These are phyloP conservation scores for Filosporella fistucella DNA, from an alignment of 495 filamentous ascomycete genomes.

Conservation along the genomic window DNA sequence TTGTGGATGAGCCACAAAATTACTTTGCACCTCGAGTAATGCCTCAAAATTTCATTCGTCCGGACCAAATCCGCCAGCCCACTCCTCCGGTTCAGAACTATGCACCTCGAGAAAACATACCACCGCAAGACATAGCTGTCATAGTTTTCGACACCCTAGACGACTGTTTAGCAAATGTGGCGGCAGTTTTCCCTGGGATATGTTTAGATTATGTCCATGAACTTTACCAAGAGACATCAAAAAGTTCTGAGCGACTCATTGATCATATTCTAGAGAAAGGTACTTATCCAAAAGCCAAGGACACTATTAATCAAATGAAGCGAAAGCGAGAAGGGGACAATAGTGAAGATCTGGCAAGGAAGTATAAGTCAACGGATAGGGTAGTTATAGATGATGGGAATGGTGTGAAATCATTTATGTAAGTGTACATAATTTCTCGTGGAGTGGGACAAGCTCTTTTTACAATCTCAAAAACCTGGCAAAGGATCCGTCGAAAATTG, in stretches of 20 bases:
- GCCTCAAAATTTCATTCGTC: no score
- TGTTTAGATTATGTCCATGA: constrained; percentile 35
- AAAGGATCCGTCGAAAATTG: neutral
- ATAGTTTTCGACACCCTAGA: no score
- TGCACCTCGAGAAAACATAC: no score
- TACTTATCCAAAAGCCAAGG: constrained; percentile 43
- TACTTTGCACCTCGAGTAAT: no score
- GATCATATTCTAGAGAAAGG: constrained; percentile 37
- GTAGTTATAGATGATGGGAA: constrained; percentile 1
- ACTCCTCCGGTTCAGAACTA: no score
- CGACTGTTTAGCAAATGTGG: constrained; percentile 31
- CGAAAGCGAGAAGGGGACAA: constrained; percentile 28
- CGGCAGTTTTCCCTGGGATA: constrained; percentile 47
- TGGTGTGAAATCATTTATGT: constrained; percentile 9
- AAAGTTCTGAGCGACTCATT: constrained; percentile 29
- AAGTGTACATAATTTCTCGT: no score
- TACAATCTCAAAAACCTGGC: neutral
- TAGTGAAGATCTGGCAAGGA: constrained; percentile 31
- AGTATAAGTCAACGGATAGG: constrained; percentile 29
- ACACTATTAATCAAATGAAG: constrained; percentile 35
- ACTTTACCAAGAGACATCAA: constrained; percentile 29
- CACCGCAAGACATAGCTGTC: no score
- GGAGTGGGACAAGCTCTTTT: no score
- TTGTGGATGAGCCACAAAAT: no score
- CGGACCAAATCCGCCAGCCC: no score